These are phyloP conservation scores for Jamesozyma gamospora DNA, from an alignment of 805 yeast species.

Conservation along the genomic window DNA sequence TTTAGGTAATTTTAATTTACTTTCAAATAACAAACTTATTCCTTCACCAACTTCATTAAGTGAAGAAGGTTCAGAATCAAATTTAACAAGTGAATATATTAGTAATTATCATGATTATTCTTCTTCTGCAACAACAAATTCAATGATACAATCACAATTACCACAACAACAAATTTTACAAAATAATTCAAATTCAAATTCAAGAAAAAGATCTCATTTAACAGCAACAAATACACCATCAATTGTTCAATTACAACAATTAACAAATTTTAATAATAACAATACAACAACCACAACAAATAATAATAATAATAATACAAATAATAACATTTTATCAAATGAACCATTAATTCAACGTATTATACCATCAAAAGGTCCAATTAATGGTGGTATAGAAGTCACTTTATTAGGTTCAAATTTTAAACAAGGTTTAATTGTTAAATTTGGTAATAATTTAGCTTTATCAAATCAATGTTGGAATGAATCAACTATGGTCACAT, in stretches of 20 bases:
- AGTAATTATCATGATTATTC: slow-evolving; percentile 3
- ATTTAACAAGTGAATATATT: slow-evolving; percentile 9
- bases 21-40: slow-evolving; percentile 22
- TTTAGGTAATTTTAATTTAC: slow-evolving; percentile 1
- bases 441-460: slow-evolving; percentile 75
- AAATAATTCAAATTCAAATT: neutral
- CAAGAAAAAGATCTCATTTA: slow-evolving; percentile 4
- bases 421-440: slow-evolving; percentile 70
- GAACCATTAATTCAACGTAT: slow-evolving; percentile 68
- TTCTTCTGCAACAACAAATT: slow-evolving; percentile 2
- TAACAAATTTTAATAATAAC: neutral
- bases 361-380: slow-evolving; percentile 92
- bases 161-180: neutral
- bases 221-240: neutral
- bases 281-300: neutral
- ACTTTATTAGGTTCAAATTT: slow-evolving; percentile 84
- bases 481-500: slow-evolving; percentile 84
- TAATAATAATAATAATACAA: neutral
- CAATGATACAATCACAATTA: slow-evolving; percentile 1
- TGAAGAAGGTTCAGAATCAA: slow-evolving; percentile 46
- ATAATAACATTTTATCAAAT: neutral
- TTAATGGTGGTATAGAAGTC: slow-evolving; percentile 92
- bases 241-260: neutral
- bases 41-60: slow-evolving; percentile 57
- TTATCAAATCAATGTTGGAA: slow-evolving; percentile 94